A percentile compares a stretch with the other conserved stretches of the same genome.
Evolutionary conservation across 192 early-diverging fungal genomes (phyloP).

Genomic region (Coemansia sp.): DNA sequence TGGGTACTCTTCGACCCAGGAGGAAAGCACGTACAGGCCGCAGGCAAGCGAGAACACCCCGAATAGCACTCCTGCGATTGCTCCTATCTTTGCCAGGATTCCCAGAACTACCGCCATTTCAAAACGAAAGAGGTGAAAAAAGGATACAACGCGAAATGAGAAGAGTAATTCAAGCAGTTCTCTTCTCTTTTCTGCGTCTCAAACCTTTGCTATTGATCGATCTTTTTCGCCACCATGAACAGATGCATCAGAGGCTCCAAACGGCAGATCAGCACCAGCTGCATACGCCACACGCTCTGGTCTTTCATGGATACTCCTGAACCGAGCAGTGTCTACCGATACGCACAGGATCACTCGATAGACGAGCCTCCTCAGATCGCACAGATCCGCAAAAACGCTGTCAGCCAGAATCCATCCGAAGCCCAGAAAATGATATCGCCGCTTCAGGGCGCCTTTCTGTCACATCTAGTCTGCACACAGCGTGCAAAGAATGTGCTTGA

Average conservation of each 20-base stretch:
- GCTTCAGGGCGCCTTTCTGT: slow-evolving; percentile 38
- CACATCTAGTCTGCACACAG: slow-evolving; percentile 26
- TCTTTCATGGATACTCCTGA: slow-evolving; percentile 25
- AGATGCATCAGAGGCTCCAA: background rate
- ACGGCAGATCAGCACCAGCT: background rate
- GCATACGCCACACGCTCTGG: slow-evolving; percentile 2
- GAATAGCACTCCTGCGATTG: slow-evolving; percentile 24
- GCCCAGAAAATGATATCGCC: slow-evolving; percentile 49
- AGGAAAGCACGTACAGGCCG: slow-evolving; percentile 43
- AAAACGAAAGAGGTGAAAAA: slow-evolving; percentile 2
- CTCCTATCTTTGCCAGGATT: slow-evolving; percentile 19
- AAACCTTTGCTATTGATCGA: background rate
- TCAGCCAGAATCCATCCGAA: slow-evolving; percentile 6
- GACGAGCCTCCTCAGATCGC: slow-evolving; percentile 18
- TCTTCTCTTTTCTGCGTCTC: background rate
- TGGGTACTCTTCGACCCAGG: slow-evolving; percentile 50
- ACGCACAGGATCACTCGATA: slow-evolving; percentile 13
- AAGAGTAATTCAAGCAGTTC: background rate
- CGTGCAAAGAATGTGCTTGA: slow-evolving; percentile 55
- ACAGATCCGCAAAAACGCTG: slow-evolving; percentile 14
- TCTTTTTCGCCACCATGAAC: background rate
- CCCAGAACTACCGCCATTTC: slow-evolving; percentile 21
- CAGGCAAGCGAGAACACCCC: slow-evolving; percentile 44
- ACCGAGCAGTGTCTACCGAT: slow-evolving; percentile 16
- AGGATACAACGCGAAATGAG: background rate